These are phyloP conservation scores for Penicillium silybi DNA, from an alignment of 495 filamentous ascomycete genomes.

Conservation along the genomic window DNA sequence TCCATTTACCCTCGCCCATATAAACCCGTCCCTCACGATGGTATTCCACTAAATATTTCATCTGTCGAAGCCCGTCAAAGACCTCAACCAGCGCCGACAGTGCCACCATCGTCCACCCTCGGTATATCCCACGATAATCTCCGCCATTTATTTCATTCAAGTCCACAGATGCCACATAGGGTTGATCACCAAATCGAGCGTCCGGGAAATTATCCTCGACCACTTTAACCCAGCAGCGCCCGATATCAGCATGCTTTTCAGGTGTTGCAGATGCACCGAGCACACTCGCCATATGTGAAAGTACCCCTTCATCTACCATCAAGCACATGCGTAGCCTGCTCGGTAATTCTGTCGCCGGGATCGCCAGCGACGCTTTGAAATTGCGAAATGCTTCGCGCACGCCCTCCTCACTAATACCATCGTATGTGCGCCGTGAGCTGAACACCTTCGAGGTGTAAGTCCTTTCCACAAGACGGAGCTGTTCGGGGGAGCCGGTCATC, in stretches of 20 bases:
- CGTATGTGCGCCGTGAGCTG: conserved; percentile 12
- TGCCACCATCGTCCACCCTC: conserved; percentile 27
- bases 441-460: conserved; percentile 27
- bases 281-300: conserved; percentile 11
- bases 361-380: conserved; percentile 23
- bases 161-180: neutral
- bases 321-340: conserved; percentile 24
- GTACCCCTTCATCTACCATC: conserved; percentile 23
- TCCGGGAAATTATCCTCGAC: conserved; percentile 35
- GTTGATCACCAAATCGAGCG: conserved; percentile 11
- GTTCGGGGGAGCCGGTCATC: conserved; percentile 19
- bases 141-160: neutral
- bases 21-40: conserved; percentile 25
- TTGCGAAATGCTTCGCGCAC: conserved; percentile 25
- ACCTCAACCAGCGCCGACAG: conserved; percentile 28
- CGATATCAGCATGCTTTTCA: conserved; percentile 7
- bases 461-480: conserved; percentile 12
- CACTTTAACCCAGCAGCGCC: conserved; percentile 24
- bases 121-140: conserved; percentile 15
- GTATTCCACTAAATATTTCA: conserved; percentile 22
- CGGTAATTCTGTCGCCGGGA: conserved; percentile 26
- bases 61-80: conserved; percentile 25
- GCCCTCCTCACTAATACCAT: conserved; percentile 8
- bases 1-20: conserved; percentile 25
- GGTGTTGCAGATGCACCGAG: conserved; percentile 5